These are phyloP conservation scores for Primulina huaijiensis DNA, from an alignment of 257 asterid genomes.

Conservation along the genomic window DNA sequence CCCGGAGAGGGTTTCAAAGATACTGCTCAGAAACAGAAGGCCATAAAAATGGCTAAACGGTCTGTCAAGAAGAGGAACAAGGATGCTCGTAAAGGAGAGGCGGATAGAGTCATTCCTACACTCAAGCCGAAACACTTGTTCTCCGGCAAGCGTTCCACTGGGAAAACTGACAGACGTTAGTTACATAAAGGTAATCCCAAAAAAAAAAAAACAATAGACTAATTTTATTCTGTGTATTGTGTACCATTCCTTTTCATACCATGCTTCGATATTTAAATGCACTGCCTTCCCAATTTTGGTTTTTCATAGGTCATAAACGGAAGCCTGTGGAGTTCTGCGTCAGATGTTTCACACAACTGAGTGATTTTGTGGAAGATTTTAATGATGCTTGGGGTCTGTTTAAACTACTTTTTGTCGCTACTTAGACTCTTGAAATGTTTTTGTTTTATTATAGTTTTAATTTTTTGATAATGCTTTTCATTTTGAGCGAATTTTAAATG, in stretches of 20 bases:
- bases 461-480: not conserved
- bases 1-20: constrained; percentile 93
- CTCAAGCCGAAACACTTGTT: constrained; percentile 81
- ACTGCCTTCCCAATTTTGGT: constrained; percentile 24
- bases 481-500: not conserved
- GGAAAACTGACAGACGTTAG: constrained; percentile 87
- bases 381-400: not conserved
- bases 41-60: constrained; percentile 49
- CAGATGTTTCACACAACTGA: constrained; percentile 4
- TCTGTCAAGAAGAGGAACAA: constrained; percentile 66
- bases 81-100: constrained; percentile 84
- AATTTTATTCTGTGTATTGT: not conserved
- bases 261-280: not conserved
- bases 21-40: constrained; percentile 68
- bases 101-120: constrained; percentile 80
- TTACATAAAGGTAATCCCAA: constrained; percentile 39
- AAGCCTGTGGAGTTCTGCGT: constrained; percentile 22
- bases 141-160: constrained; percentile 77
- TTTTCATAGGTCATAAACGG: not conserved
- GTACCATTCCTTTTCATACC: not conserved
- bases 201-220: no score
- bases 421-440: constrained; percentile 8
- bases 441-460: not conserved
- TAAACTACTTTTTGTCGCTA: not conserved
- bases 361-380: not conserved